phyloP scores from a whole-genome alignment of 2,329 filamentous ascomycete genomes.

The Botryotinia calthae region DNA sequence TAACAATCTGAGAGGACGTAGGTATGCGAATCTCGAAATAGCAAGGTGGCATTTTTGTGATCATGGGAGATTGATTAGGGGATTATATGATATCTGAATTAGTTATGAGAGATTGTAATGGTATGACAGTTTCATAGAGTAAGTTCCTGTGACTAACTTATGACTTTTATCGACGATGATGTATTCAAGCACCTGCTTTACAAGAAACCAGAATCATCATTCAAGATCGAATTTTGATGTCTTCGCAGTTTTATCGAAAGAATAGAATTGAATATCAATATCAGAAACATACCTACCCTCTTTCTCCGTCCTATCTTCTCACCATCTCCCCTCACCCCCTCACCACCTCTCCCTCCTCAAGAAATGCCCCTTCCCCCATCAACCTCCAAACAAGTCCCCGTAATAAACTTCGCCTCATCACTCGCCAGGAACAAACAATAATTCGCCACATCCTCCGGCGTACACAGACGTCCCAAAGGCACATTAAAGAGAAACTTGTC shows the following conservation, averaged over 20 bases:
- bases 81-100: not conserved
- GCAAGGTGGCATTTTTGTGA: not conserved
- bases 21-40: not conserved
- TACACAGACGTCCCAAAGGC: constrained; percentile 54
- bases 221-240: not conserved
- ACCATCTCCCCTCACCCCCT: too few species aligned
- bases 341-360: constrained; percentile 16
- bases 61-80: too few species aligned
- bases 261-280: not conserved
- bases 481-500: constrained; percentile 53
- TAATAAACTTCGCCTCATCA: constrained; percentile 70
- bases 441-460: constrained; percentile 67
- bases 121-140: not conserved
- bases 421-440: constrained; percentile 68
- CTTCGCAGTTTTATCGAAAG: not conserved
- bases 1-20: not conserved
- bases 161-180: not conserved
- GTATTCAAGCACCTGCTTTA: not conserved
- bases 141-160: too few species aligned
- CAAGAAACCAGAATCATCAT: not conserved
- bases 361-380: constrained; percentile 50
- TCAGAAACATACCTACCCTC: not conserved
- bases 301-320: not conserved
- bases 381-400: constrained; percentile 67
- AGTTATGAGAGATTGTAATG: not conserved